Evolutionary conservation across 2,329 filamentous ascomycete species (phyloP), one percentile per base, ranked within the genome.

Genomic region (Beauveria caledonica): DNA sequence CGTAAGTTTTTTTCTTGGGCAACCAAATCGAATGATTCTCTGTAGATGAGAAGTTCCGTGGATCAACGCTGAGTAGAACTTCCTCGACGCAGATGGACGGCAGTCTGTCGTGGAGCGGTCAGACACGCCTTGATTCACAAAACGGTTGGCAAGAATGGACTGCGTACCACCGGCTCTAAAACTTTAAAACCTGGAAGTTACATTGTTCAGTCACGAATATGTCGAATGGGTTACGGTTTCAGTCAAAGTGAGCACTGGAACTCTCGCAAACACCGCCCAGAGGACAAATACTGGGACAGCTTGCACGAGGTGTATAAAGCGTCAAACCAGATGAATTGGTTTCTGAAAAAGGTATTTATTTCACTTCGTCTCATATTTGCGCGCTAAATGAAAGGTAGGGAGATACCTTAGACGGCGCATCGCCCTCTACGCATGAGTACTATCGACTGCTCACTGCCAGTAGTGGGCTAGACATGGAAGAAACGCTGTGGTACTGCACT

Each of bases 101-200:
- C 73, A 0, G 68, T 74, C 4, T 72, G 70, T 21, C 68, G 71
- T 0, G 72, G 73, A 2, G 73, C 72, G 1, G 71, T 71, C 5
- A 52, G 70, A 9, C 36, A 50, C 21, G 56, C 27, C n/a, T 8
- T 58, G 1, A 8, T 19, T 7, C 45, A 29, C 19, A 50, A 50
- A 2, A 36, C n/a, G 0, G 6, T 56, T 13, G 19, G 4, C 2
- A 36, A 36, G 4, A 36, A 56, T 5, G 25, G 29, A 13, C 0
- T 15, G 8, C 27, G 21, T 1, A 19, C 0, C 19, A 13, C 10
- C 4, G 13, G 7, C 13, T 5, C 1, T 10, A 36, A 17, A n/a
- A 5, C 27, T 1, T 3, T 9, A 21, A 21, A 19, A 5, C 1
- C 17, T 15, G 29, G n/a, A 9, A 23, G 3, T 8, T 52, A 23